These are phyloP conservation scores for Aspergillus fumigatus DNA, from an alignment of 2,329 filamentous ascomycete genomes.

Conservation along the genomic window DNA sequence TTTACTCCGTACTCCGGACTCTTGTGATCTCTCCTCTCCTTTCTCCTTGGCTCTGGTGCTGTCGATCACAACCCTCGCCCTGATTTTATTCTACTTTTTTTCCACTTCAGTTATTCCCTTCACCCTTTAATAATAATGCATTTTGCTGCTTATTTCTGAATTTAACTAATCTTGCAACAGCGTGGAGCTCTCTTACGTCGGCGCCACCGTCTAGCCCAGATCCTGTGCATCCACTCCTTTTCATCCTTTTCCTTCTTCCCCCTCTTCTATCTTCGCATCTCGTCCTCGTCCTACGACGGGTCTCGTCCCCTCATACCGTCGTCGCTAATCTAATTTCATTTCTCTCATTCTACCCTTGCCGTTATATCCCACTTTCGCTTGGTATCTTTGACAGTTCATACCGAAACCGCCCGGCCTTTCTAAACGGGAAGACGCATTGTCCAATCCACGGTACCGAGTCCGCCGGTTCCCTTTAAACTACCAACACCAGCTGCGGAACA, in stretches of 20 bases:
- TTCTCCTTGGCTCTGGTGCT: not conserved
- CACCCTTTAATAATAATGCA: not conserved
- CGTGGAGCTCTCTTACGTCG: not conserved
- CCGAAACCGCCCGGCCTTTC: not conserved
- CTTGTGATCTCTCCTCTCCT: not conserved
- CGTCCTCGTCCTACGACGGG: not conserved
- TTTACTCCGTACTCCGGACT: not conserved
- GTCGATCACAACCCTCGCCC: not conserved
- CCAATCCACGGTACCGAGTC: slow-evolving; percentile 19
- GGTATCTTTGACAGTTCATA: not conserved
- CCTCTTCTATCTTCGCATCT: slow-evolving; percentile 3
- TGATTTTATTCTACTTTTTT: not conserved
- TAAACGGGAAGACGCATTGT: not conserved
- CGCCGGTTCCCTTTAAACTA: slow-evolving; percentile 5
- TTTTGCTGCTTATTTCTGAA: not conserved
- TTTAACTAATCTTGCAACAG: not conserved
- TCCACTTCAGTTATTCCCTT: not conserved
- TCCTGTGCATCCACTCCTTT: slow-evolving; percentile 4
- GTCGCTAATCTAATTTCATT: not conserved
- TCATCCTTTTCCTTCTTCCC: slow-evolving; percentile 1
- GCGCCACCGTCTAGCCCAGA: slow-evolving; percentile 10
- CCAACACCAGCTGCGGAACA: slow-evolving; percentile 14
- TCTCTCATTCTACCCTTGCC: not conserved
- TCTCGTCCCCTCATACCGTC: not conserved
- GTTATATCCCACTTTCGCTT: not conserved